Evolutionary conservation across 768 basidiomycete genomes (phyloP).

Genomic region (Russula olivacea): DNA sequence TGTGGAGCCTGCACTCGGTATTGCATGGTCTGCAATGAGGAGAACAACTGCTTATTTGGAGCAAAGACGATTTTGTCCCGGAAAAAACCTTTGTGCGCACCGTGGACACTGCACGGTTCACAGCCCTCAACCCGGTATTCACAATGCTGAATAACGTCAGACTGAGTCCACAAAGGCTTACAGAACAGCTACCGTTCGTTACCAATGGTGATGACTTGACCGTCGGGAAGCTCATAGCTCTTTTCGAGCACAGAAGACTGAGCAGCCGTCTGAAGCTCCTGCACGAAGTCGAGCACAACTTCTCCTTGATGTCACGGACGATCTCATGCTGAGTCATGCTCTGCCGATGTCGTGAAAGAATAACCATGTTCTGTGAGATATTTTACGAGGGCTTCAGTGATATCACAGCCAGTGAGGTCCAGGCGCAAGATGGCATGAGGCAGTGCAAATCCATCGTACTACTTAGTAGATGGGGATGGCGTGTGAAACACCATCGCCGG

Average conservation of each 20-base stretch:
- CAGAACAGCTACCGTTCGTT: slow-evolving; percentile 46
- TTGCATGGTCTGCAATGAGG: too few relatives aligned
- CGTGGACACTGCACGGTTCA: too few relatives aligned
- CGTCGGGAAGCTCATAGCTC: slow-evolving; percentile 88
- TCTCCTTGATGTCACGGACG: slow-evolving; percentile 93
- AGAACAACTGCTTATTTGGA: too few relatives aligned
- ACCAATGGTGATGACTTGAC: slow-evolving; percentile 87
- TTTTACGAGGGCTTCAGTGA: slow-evolving; percentile 81
- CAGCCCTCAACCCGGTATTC: too few relatives aligned
- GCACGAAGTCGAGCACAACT: slow-evolving; percentile 91
- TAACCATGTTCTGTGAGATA: slow-evolving; percentile 88
- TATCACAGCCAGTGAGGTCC: slow-evolving; percentile 88
- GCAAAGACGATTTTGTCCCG: too few relatives aligned
- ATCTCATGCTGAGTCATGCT: slow-evolving; percentile 94
- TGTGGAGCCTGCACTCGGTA: too few relatives aligned
- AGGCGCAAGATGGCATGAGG: slow-evolving; percentile 92
- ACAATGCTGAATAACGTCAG: slow-evolving; percentile 28
- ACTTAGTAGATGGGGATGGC: slow-evolving; percentile 97
- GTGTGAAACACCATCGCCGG: slow-evolving; percentile 94
- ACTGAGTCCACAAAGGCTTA: neutral
- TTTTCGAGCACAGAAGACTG: slow-evolving; percentile 88
- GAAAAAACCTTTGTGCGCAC: too few relatives aligned
- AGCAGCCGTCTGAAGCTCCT: slow-evolving; percentile 87
- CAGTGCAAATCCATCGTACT: slow-evolving; percentile 86
- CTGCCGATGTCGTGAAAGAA: slow-evolving; percentile 88